Evolutionary conservation across 2,329 filamentous ascomycete species (phyloP).

Genomic region (Beauveria asiatica): DNA sequence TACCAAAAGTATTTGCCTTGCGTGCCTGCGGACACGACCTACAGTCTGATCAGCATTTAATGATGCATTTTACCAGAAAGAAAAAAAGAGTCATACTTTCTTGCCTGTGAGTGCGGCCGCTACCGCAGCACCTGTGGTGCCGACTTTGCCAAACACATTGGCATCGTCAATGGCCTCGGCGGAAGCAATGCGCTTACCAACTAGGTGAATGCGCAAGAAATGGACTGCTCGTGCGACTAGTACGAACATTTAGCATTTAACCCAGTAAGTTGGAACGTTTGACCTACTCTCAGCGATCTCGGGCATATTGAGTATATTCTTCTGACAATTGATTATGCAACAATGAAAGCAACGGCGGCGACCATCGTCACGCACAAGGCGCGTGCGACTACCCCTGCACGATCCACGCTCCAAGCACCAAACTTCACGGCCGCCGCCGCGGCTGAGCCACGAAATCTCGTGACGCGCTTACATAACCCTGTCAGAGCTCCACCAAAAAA

Average conservation of each 20-base stretch:
- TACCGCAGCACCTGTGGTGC: conserved; percentile 69
- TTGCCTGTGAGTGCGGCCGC: conserved; percentile 66
- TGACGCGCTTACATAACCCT: conserved; percentile 21
- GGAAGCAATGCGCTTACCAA: conserved; percentile 68
- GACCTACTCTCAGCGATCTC: conserved; percentile 52
- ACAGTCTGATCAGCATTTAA: neutral
- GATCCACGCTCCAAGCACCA: neutral
- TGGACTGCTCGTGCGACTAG: conserved; percentile 79
- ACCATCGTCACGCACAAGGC: neutral
- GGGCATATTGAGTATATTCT: conserved; percentile 37
- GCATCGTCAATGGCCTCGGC: conserved; percentile 68
- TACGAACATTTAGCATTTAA: conserved; percentile 3
- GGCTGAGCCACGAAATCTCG: conserved; percentile 25
- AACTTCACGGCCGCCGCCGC: neutral
- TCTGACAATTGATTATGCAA: neutral
- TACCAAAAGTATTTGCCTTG: conserved; percentile 97
- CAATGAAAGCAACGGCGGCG: neutral
- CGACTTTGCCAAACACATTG: conserved; percentile 85
- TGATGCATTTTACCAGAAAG: neutral
- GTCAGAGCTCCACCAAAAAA: conserved; percentile 9
- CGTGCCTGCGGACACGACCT: conserved; percentile 59
- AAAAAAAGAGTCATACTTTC: conserved; percentile 32
- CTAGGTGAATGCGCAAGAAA: conserved; percentile 73
- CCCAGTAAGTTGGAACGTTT: neutral
- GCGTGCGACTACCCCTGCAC: neutral